These are phyloP conservation scores for Pseudocercospora macadamiae DNA, from an alignment of 2,329 filamentous ascomycete species.

Conservation along the genomic window DNA sequence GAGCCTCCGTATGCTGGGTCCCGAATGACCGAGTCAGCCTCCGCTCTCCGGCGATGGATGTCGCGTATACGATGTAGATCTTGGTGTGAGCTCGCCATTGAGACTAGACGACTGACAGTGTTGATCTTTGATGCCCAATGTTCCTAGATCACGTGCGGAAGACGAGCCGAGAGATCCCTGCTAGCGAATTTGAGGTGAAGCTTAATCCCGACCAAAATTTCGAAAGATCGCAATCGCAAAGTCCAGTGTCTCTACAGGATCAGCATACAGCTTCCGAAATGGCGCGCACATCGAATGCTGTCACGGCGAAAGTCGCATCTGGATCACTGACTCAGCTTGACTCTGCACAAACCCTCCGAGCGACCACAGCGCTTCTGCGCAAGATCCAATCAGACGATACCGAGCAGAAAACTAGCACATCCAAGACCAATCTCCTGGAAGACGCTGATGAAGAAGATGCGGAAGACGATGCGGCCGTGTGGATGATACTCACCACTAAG, in stretches of 20 bases:
- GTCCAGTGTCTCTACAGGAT: neutral
- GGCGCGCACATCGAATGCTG: conserved; percentile 36
- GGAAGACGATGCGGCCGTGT: conserved; percentile 58
- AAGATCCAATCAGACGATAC: conserved; percentile 48
- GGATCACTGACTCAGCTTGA: conserved; percentile 47
- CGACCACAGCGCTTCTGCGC: conserved; percentile 62
- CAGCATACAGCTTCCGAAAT: conserved; percentile 18
- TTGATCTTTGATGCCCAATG: neutral
- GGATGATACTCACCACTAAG: conserved; percentile 66
- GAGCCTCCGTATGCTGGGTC: neutral
- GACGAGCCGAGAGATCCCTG: neutral
- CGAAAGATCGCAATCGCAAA: neutral
- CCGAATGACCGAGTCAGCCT: neutral
- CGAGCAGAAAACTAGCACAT: conserved; percentile 48
- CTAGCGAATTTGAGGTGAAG: too few species aligned
- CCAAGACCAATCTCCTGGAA: conserved; percentile 59
- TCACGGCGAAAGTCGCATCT: conserved; percentile 42
- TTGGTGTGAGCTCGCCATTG: neutral
- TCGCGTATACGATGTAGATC: neutral
- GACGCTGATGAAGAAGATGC: conserved; percentile 50
- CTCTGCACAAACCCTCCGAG: conserved; percentile 57
- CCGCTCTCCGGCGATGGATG: neutral
- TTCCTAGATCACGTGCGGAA: neutral
- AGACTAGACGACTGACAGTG: neutral
- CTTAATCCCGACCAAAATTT: conserved; percentile 4